A percentile compares a stretch with the other conserved stretches of the same genome.
phyloP scores from a whole-genome alignment of 2,329 filamentous ascomycete genomes.

The Penicillium sclerotigenum region DNA sequence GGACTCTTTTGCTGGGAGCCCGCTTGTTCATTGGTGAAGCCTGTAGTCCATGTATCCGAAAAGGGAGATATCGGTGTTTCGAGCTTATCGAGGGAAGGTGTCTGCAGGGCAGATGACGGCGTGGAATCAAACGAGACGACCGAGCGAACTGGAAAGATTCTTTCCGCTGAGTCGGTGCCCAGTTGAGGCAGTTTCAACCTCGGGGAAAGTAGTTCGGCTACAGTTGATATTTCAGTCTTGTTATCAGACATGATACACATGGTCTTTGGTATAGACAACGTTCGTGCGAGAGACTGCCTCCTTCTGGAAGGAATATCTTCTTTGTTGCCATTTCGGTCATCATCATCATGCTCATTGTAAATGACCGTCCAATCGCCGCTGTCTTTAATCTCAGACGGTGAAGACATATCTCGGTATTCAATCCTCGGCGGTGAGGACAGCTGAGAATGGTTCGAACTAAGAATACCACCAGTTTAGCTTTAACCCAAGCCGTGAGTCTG shows the following conservation, averaged over 20 bases:
- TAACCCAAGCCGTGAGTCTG: not conserved
- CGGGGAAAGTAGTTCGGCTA: conserved; percentile 14
- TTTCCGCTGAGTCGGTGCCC: conserved; percentile 47
- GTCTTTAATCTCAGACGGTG: not conserved
- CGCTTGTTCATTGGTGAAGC: not conserved
- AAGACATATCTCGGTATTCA: conserved; percentile 4
- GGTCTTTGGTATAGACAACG: conserved; percentile 18
- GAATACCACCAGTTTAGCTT: not conserved
- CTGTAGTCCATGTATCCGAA: conserved; percentile 9
- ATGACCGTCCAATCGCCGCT: conserved; percentile 16
- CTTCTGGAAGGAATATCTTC: conserved; percentile 6
- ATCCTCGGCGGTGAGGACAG: not conserved
- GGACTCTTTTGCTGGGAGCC: not conserved
- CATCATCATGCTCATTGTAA: conserved; percentile 6
- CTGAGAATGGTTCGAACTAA: not conserved
- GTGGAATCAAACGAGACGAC: conserved; percentile 66
- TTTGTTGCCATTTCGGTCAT: not conserved
- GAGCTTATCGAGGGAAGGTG: conserved; percentile 24
- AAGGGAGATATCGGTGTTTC: conserved; percentile 21
- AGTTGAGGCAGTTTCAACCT: conserved; percentile 27
- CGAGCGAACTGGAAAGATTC: conserved; percentile 77
- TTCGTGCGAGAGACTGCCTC: conserved; percentile 7
- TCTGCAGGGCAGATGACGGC: conserved; percentile 24
- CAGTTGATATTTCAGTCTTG: conserved; percentile 15
- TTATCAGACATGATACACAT: conserved; percentile 23